Conservation (phyloP, 2,329 filamentous ascomycete species). For the Beauveria sp. region DNA sequence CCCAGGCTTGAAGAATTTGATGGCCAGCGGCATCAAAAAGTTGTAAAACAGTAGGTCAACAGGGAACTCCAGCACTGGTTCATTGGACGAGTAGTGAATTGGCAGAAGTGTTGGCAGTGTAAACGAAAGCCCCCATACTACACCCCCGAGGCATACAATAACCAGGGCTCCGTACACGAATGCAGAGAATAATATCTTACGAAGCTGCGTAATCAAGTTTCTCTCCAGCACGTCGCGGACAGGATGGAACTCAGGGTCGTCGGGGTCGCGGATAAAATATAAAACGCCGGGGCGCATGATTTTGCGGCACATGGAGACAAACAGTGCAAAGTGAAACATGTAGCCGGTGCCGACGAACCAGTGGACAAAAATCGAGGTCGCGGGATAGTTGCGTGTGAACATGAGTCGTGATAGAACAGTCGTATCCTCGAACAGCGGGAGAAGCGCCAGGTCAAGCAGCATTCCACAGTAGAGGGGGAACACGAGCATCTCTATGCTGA, state of each 20-base stretch:
- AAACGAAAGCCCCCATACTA: slow-evolving; percentile 82
- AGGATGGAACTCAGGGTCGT: slow-evolving; percentile 96
- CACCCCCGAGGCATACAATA: slow-evolving; percentile 85
- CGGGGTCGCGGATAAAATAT: slow-evolving; percentile 96
- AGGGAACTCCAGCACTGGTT: slow-evolving; percentile 89
- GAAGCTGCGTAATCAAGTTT: slow-evolving; percentile 82
- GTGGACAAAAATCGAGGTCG: slow-evolving; percentile 91
- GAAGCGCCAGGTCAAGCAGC: slow-evolving; percentile 76
- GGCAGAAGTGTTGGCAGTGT: slow-evolving; percentile 67
- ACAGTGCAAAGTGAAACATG: slow-evolving; percentile 99
- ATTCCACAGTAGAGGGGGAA: slow-evolving; percentile 95
- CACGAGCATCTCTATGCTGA: slow-evolving; percentile 97
- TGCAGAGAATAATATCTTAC: slow-evolving; percentile 93
- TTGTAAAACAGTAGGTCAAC: slow-evolving; percentile 95
- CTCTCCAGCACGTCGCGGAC: slow-evolving; percentile 94
- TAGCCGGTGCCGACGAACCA: slow-evolving; percentile 99
- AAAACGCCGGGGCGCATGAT: slow-evolving; percentile 92
- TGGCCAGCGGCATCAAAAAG: slow-evolving; percentile 81
- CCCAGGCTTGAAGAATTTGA: slow-evolving; percentile 77
- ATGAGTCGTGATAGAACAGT: slow-evolving; percentile 68
- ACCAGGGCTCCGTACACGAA: slow-evolving; percentile 92
- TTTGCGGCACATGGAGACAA: slow-evolving; percentile 97
- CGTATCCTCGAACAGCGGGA: slow-evolving; percentile 80
- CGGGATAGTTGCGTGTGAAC: slow-evolving; percentile 71
- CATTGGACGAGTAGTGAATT: slow-evolving; percentile 87